These are phyloP conservation scores for Cercospora sesami DNA, from an alignment of 2,329 filamentous ascomycete species.

Conservation along the genomic window DNA sequence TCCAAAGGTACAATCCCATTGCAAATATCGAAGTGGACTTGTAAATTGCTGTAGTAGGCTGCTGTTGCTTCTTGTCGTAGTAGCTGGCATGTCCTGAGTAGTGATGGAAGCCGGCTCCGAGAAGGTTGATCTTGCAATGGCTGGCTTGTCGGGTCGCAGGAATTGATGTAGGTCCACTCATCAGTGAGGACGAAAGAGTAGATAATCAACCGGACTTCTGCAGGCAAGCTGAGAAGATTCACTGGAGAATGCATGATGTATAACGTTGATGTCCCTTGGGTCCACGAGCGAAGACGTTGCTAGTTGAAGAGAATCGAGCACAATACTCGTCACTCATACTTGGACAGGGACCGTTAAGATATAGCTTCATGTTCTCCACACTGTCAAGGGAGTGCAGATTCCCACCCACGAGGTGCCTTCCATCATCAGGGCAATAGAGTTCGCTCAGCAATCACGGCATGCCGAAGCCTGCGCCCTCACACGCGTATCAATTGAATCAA, in stretches of 20 bases:
- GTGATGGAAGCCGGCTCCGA: conserved; percentile 2
- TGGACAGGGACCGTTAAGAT: not conserved
- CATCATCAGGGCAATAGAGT: conserved; percentile 6
- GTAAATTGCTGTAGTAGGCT: conserved; percentile 24
- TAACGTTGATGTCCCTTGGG: not conserved
- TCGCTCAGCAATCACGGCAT: not conserved
- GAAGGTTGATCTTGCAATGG: not conserved
- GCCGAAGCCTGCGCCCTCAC: not conserved
- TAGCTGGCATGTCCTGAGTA: conserved; percentile 19
- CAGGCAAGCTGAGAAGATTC: conserved; percentile 21
- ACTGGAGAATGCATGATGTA: not conserved
- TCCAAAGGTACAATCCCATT: not conserved
- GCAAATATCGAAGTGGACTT: conserved; percentile 20
- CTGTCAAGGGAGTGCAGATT: not conserved
- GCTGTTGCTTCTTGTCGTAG: conserved; percentile 20
- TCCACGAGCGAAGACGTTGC: not conserved
- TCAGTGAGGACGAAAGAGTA: conserved; percentile 22
- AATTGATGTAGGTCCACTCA: conserved; percentile 19
- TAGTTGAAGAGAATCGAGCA: not conserved
- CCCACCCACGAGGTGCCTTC: not conserved
- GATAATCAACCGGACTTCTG: conserved; percentile 23
- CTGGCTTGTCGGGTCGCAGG: conserved; percentile 1
- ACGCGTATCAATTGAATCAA: not conserved
- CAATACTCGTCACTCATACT: not conserved
- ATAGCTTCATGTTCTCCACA: not conserved